Evolutionary conservation across 176 grass and related monocot genomes (phyloP).

Genomic region (Areca catechu): DNA sequence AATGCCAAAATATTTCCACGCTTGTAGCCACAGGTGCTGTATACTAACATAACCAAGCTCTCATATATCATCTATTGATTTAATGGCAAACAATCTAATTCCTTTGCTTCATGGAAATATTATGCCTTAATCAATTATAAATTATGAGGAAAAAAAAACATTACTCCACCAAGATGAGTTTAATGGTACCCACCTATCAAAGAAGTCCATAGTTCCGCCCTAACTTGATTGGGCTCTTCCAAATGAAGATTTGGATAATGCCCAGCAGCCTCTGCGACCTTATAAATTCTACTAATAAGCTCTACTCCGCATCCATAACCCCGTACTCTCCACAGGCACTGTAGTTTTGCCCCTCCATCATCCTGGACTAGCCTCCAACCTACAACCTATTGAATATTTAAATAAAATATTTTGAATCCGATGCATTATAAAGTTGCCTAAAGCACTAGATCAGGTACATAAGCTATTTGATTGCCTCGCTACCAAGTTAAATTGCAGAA

Average conservation of each 20-base stretch:
- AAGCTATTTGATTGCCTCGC: no score
- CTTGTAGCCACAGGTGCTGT: no score
- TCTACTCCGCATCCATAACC: constrained; percentile 51
- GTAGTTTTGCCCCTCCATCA: constrained; percentile 18
- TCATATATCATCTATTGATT: no score
- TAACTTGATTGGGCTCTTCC: constrained; percentile 61
- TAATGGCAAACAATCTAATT: no score
- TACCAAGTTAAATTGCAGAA: background rate
- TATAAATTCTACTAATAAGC: constrained; percentile 58
- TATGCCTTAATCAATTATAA: no score
- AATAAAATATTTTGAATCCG: background rate
- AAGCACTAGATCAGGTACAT: background rate
- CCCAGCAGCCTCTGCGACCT: constrained; percentile 27
- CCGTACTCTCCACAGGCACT: constrained; percentile 76
- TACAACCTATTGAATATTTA: constrained; percentile 39
- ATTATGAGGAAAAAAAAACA: background rate
- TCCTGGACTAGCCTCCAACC: constrained; percentile 53
- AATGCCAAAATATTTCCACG: no score
- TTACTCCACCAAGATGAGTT: background rate
- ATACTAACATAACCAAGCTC: no score
- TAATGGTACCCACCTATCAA: constrained; percentile 31
- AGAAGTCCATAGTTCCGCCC: constrained; percentile 44
- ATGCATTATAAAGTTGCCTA: no score
- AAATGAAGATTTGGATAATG: constrained; percentile 39
- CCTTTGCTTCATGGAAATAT: no score